Percentiles rank a stretch among this genome's conserved stretches.
These are phyloP conservation scores for Mycena kentingensis DNA, from an alignment of 768 basidiomycete species.

Conservation along the genomic window DNA sequence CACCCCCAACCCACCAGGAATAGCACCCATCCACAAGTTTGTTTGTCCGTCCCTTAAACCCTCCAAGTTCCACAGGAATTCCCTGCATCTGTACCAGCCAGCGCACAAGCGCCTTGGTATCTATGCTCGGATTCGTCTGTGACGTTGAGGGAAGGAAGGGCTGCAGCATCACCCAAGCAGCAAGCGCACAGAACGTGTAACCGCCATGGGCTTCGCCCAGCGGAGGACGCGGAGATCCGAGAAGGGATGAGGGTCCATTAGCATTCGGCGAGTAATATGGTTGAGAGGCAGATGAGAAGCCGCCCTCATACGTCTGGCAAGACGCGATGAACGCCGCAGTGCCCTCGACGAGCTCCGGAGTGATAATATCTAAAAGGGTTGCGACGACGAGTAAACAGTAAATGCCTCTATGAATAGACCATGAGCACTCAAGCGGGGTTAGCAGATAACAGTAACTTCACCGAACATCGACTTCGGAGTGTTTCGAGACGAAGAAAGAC, in stretches of 20 bases:
- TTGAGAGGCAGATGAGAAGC: slow-evolving; percentile 81
- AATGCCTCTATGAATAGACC: slow-evolving; percentile 61
- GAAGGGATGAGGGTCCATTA: slow-evolving; percentile 30
- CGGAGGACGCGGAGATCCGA: slow-evolving; percentile 60
- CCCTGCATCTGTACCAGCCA: slow-evolving; percentile 92
- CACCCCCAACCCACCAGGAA: slow-evolving; percentile 98
- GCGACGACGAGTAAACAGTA: slow-evolving; percentile 91
- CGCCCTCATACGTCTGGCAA: slow-evolving; percentile 98
- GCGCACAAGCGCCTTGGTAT: slow-evolving; percentile 62
- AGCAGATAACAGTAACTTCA: slow-evolving; percentile 39
- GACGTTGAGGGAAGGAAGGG: slow-evolving; percentile 44
- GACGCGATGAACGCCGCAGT: slow-evolving; percentile 80
- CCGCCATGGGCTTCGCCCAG: slow-evolving; percentile 98
- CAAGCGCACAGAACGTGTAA: slow-evolving; percentile 92
- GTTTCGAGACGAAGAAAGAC: slow-evolving; percentile 83
- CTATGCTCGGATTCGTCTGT: slow-evolving; percentile 47
- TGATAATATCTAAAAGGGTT: slow-evolving; percentile 80
- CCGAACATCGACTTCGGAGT: slow-evolving; percentile 95
- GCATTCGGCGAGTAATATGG: slow-evolving; percentile 58
- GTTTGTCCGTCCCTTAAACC: slow-evolving; percentile 92
- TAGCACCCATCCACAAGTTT: slow-evolving; percentile 99
- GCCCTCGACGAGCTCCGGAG: slow-evolving; percentile 80
- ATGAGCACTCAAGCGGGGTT: no score
- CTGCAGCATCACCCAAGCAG: slow-evolving; percentile 77
- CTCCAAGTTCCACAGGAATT: slow-evolving; percentile 77